Percentiles rank a stretch among this genome's conserved stretches.
These are phyloP conservation scores for Lasiosphaeria hispida DNA, from an alignment of 495 filamentous ascomycete species.

Conservation along the genomic window DNA sequence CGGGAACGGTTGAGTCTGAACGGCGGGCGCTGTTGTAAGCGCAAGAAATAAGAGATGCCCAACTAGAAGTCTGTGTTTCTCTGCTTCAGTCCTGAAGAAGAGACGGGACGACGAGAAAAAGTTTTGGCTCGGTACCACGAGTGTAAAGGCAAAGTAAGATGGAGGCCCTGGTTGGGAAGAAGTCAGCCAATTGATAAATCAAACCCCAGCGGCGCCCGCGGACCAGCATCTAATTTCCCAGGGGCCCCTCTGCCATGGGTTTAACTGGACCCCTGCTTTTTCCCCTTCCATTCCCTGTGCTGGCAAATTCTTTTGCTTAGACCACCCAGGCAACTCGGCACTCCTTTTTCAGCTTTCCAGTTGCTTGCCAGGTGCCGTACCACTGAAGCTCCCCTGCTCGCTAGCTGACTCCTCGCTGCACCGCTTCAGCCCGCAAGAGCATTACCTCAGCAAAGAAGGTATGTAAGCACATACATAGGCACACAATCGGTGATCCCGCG, in stretches of 20 bases:
- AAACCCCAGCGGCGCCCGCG: neutral
- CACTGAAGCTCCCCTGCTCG: too few relatives aligned
- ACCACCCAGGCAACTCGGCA: neutral
- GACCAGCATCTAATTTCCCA: conserved; percentile 3
- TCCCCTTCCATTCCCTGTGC: conserved; percentile 4
- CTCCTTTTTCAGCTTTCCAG: too few relatives aligned
- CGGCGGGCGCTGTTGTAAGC: neutral
- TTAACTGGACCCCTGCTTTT: conserved; percentile 3
- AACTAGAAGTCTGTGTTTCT: too few relatives aligned
- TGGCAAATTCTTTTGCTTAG: too few relatives aligned
- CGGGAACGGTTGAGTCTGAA: neutral
- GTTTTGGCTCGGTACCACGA: neutral
- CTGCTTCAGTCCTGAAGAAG: too few relatives aligned
- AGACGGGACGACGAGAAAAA: neutral
- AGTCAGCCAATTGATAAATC: conserved; percentile 8
- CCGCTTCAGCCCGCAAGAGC: too few relatives aligned
- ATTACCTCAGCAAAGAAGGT: too few relatives aligned
- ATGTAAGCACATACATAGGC: too few relatives aligned
- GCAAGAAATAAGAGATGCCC: too few relatives aligned
- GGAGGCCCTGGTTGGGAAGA: neutral
- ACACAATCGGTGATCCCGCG: too few relatives aligned
- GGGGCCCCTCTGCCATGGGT: neutral
- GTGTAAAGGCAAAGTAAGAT: neutral
- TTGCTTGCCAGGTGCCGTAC: too few relatives aligned
- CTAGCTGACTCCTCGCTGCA: too few relatives aligned